Evolutionary conservation across 192 early-diverging fungal species (phyloP), one percentile per base, ranked within the genome.

Genomic region (Backusella sp.): DNA sequence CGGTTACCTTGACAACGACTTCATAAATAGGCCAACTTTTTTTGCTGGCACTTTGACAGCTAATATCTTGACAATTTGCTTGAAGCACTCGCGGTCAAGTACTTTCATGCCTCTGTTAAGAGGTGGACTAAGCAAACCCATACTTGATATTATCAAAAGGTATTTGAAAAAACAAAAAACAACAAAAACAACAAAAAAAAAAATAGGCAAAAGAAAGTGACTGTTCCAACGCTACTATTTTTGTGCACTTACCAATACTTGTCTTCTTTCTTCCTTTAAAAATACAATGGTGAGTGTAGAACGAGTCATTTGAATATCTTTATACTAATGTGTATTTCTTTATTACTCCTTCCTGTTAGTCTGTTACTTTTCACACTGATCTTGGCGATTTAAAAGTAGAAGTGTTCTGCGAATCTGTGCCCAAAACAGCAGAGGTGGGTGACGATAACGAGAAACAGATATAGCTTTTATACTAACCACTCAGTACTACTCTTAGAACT

Each of bases 351-450:
- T 19, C 0, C 12, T 68, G 35, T 17, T 75, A 88, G 92, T 94
- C 92, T 46, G 94, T 98, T 41, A 97, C 96, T 46, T 76, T 98
- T 30, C 94, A 97, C 76, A 98, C 97, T 7, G 94, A 95, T 85
- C 85, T 94, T 9, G 97, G 97, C 26, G 96, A 98, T 86, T 82
- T 98, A 36, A 97, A 97, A 82, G 91, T 97, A 21, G 97, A 98
- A 86, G 81, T 98, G 21, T 94, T 96, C 76, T 98, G 95, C 82
- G 94, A 95, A 77, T 91, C 93, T 35, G 91, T 91, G 2, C 95
- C 95, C 41, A 90, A 85, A 37, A 86, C 95, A 4, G 88, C 92
- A 7, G 94, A 96, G 86, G 92, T 90, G 86, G 12, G 56, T 62
- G 23, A 28, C 21, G 23, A 28, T 11, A 28, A 28, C 56, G 14